These are phyloP conservation scores for Linum tenue DNA, from an alignment of 345 rosid genomes.

Conservation along the genomic window DNA sequence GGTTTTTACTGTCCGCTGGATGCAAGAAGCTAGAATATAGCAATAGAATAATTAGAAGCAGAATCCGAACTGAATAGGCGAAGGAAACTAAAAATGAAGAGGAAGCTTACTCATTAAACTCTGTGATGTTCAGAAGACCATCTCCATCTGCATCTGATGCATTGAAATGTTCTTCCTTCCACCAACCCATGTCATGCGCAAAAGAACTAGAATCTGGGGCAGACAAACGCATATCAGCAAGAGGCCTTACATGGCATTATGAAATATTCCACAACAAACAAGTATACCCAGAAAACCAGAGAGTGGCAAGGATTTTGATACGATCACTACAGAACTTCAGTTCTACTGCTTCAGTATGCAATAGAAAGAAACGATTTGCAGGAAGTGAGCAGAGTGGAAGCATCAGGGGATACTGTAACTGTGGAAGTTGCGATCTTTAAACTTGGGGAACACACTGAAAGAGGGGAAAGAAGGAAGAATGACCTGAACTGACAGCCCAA, in stretches of 20 bases:
- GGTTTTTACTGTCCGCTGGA: conserved; percentile 91
- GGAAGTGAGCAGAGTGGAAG: too few species aligned
- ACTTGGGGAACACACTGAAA: neutral
- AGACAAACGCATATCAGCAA: neutral
- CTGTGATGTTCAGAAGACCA: conserved; percentile 71
- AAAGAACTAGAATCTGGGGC: conserved; percentile 24
- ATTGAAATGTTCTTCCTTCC: conserved; percentile 95
- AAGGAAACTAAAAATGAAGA: conserved; percentile 9
- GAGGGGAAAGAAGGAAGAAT: neutral
- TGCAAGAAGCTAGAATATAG: conserved; percentile 62
- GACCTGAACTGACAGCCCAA: conserved; percentile 74
- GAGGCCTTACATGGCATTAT: too few species aligned
- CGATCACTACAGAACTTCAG: too few species aligned
- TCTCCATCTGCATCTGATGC: conserved; percentile 94
- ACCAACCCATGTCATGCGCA: conserved; percentile 95
- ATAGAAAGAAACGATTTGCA: too few species aligned
- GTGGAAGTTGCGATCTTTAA: neutral
- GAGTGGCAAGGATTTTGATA: too few species aligned
- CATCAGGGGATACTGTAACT: too few species aligned
- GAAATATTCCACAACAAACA: too few species aligned
- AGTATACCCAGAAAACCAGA: too few species aligned
- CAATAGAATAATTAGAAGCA: conserved; percentile 11
- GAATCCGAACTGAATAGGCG: conserved; percentile 1
- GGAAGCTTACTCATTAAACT: conserved; percentile 83
- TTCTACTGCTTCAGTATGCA: too few species aligned